Base-by-base conservation (phyloP, 2,329 filamentous ascomycete genomes). In the Amesomyces nigricolor region DNA sequence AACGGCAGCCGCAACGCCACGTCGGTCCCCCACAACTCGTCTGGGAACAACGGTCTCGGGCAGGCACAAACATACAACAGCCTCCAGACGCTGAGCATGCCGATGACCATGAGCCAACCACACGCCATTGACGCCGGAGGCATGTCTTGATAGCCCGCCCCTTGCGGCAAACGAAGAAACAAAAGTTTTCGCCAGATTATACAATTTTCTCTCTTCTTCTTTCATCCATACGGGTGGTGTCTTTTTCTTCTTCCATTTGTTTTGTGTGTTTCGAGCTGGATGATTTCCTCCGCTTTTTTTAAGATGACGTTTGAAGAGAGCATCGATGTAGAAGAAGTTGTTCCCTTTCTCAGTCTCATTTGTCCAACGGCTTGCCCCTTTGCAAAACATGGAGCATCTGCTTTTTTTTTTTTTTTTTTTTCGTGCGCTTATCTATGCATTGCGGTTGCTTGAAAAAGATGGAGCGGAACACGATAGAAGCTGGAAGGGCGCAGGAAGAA, bases 1-100 rank as follows among this genome's bases (percentile, higher is more conserved):
- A 70, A 71, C 61, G 66, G 65, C 58, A 58, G 53, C 51, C 59
- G 58, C 56, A 61, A 63, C 6, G 58, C 61, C 2, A 13, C 7
- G 14, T 48, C 66, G 11, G 42, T 64, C 8, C 63, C 68, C 6
- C 65, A 65, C 50, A 66, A 64, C 45, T 64, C 66, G 26, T 58
- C 68, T 45, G 56, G 64, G 2, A 65, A 60, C 38, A 64, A 66
- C 2, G 65, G 62, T 29, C 66, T 67, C 45, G 64, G 68, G 61
- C 65, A 66, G 30, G 64, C 63, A 40, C 71, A 75, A 56, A 64
- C 73, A 35, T 83, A 73, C 71, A 82, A 81, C 72, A 80, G 75
- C 65, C 73, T 84, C 55, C 80, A 83, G 66, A 81, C 79, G 44
- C 73, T 84, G 52, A 81, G 80, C 71, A 82, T 84, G 80, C 80